Evolutionary conservation across 768 basidiomycete species (phyloP).

Genomic region (Calocybe indica): DNA sequence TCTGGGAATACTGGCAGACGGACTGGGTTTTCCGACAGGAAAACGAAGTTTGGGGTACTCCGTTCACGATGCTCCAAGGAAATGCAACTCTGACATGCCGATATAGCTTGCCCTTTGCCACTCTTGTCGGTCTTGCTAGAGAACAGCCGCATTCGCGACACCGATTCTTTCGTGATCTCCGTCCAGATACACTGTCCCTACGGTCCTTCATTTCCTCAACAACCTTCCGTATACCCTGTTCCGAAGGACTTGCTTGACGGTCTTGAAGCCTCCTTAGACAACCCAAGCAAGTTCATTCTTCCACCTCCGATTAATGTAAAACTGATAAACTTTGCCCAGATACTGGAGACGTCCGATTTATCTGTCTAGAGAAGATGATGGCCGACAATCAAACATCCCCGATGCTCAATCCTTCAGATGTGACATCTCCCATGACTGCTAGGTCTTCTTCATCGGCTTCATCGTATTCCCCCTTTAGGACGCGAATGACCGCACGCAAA

Average conservation of each 20-base stretch:
- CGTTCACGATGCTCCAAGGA: background rate
- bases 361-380: slow-evolving; percentile 55
- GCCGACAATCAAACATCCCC: slow-evolving; percentile 19
- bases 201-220: slow-evolving; percentile 56
- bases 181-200: slow-evolving; percentile 66
- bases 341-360: slow-evolving; percentile 73
- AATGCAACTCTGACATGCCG: background rate
- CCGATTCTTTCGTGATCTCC: slow-evolving; percentile 68
- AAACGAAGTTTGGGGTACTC: slow-evolving; percentile 66
- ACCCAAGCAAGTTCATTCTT: slow-evolving; percentile 45
- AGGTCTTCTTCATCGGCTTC: slow-evolving; percentile 38
- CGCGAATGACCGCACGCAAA: slow-evolving; percentile 56
- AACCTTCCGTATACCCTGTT: slow-evolving; percentile 59
- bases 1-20: slow-evolving; percentile 68
- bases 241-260: slow-evolving; percentile 64
- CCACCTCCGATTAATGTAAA: background rate
- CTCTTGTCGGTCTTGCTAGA: slow-evolving; percentile 54
- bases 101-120: slow-evolving; percentile 58
- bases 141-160: slow-evolving; percentile 49
- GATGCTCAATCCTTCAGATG: slow-evolving; percentile 19
- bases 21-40: slow-evolving; percentile 69
- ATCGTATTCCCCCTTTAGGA: slow-evolving; percentile 32
- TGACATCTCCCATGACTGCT: slow-evolving; percentile 23
- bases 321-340: slow-evolving; percentile 25
- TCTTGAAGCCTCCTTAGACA: slow-evolving; percentile 66